phyloP scores from a whole-genome alignment of 2,329 filamentous ascomycete genomes.

The Drechmeria coniospora region DNA sequence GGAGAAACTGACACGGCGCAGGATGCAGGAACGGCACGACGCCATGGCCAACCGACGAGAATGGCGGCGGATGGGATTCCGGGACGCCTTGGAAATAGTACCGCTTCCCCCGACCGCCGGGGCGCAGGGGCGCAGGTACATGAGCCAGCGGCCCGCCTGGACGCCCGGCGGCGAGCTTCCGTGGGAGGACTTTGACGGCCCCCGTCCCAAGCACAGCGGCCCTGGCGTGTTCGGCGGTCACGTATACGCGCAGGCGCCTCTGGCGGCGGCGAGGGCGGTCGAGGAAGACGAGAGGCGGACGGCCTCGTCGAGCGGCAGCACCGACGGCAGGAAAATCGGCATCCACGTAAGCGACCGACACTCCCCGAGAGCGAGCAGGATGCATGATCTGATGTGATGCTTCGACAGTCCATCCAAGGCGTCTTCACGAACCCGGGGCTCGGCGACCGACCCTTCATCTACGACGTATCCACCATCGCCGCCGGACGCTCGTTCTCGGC shows the following conservation, averaged over 20 bases:
- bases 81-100: constrained; percentile 14
- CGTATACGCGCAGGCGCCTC: constrained; percentile 21
- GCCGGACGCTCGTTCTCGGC: constrained; percentile 33
- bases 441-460: constrained; percentile 35
- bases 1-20: too few species aligned
- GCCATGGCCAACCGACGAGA: too few species aligned
- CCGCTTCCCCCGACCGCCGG: constrained; percentile 8
- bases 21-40: constrained; percentile 3
- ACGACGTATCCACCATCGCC: constrained; percentile 28
- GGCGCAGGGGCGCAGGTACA: constrained; percentile 7
- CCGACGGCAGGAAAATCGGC: constrained; percentile 11
- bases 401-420: constrained; percentile 34
- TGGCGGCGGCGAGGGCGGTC: constrained; percentile 18
- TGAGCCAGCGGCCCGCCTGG: constrained; percentile 19
- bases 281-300: constrained; percentile 15
- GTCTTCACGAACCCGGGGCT: constrained; percentile 35
- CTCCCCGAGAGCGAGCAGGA: background rate
- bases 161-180: constrained; percentile 15
- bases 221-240: constrained; percentile 20
- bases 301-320: constrained; percentile 1
- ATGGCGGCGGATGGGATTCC: constrained; percentile 12
- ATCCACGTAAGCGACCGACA: constrained; percentile 22
- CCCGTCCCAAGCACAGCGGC: constrained; percentile 5
- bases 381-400: too few species aligned
- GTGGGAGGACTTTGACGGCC: constrained; percentile 8